Percentiles rank a stretch among this genome's conserved stretches.
These are phyloP conservation scores for Pholiota molesta DNA, from an alignment of 768 basidiomycete species.

Conservation along the genomic window DNA sequence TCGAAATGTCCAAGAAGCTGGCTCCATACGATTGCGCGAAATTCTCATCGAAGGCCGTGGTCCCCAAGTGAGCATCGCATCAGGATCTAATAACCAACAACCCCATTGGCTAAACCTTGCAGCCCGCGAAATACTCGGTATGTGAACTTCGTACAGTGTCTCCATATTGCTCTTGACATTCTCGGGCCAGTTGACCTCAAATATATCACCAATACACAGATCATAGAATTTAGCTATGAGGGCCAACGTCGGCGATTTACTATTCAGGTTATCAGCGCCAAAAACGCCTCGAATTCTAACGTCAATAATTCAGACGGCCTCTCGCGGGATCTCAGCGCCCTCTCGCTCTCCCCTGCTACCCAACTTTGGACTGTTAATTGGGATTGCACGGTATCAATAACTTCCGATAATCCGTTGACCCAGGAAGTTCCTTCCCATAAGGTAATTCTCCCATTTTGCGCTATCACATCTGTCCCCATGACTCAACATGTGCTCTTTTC, in stretches of 20 bases:
- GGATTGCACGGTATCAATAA: conserved; percentile 61
- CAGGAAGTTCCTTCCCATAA: conserved; percentile 33
- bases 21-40: conserved; percentile 56
- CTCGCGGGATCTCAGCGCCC: conserved; percentile 39
- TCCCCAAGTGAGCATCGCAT: conserved; percentile 13
- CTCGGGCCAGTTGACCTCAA: conserved; percentile 66
- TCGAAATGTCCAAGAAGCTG: conserved; percentile 51
- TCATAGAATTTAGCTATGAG: conserved; percentile 67
- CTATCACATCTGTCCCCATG: conserved; percentile 14
- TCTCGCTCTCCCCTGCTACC: conserved; percentile 45
- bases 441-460: conserved; percentile 28
- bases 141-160: conserved; percentile 20
- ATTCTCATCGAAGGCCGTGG: conserved; percentile 24
- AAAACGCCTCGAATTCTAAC: conserved; percentile 16
- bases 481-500: conserved; percentile 15
- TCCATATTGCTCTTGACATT: conserved; percentile 14
- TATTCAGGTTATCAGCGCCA: conserved; percentile 48
- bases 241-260: conserved; percentile 57
- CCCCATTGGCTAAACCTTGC: conserved; percentile 71
- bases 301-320: conserved; percentile 34
- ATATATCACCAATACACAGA: conserved; percentile 64
- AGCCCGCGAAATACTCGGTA: conserved; percentile 71
- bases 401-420: conserved; percentile 29
- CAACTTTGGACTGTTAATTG: conserved; percentile 67
- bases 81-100: conserved; percentile 32